Evolutionary conservation across 169 alveolate species (phyloP).

Genomic region (Sarcocystis neurona): DNA sequence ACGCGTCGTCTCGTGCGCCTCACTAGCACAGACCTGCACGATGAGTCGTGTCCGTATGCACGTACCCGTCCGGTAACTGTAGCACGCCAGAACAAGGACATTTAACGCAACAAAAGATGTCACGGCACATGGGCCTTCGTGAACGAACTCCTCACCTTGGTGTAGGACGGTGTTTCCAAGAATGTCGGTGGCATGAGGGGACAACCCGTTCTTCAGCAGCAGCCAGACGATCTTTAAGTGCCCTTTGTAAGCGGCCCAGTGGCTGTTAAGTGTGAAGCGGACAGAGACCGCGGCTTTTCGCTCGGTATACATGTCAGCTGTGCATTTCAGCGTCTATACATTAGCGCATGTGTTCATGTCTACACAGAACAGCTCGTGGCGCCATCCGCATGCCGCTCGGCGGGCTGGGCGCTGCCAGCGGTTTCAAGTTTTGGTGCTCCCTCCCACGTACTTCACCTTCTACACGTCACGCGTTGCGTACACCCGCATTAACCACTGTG

Average conservation of each 20-base stretch:
- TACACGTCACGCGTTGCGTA: background rate
- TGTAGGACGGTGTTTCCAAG: conserved; percentile 63
- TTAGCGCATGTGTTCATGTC: background rate
- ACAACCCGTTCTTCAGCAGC: conserved; percentile 49
- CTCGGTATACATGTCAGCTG: too few species aligned
- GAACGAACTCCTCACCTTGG: conserved; percentile 43
- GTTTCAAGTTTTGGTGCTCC: background rate
- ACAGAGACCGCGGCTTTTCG: too few species aligned
- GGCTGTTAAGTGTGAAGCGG: conserved; percentile 41
- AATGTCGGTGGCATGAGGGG: conserved; percentile 23
- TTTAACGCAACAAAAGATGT: background rate
- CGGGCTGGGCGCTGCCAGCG: background rate
- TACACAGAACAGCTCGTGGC: background rate
- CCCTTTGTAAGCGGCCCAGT: conserved; percentile 66
- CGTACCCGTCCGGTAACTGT: background rate
- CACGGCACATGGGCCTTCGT: too few species aligned
- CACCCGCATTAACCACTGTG: background rate
- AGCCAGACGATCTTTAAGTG: conserved; percentile 43
- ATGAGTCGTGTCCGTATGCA: background rate
- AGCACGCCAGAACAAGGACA: background rate
- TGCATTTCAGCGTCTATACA: background rate
- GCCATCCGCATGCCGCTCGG: background rate
- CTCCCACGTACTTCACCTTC: background rate
- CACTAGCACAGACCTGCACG: background rate
- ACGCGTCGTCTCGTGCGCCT: background rate